phyloP scores from a whole-genome alignment of 108 stramenopile genomes.

The Cyclostephanos tholiformis region DNA sequence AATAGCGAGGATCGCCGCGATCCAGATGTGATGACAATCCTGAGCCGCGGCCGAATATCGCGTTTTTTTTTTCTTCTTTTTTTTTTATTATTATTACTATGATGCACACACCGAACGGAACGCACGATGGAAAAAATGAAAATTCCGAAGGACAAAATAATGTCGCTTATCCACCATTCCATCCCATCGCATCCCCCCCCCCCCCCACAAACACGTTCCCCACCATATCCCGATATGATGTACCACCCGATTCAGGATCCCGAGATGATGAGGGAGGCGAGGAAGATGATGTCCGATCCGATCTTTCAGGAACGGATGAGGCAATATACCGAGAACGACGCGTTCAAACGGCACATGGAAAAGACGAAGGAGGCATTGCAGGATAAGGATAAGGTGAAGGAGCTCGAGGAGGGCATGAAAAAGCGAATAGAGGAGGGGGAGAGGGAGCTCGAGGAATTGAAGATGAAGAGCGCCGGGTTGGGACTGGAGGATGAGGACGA shows the following conservation, averaged over 20 bases:
- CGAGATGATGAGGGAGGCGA: slow-evolving; percentile 86
- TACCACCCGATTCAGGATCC: no score
- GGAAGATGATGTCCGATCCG: slow-evolving; percentile 88
- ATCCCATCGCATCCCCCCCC: no score
- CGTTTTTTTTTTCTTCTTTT: no score
- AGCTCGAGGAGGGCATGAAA: slow-evolving; percentile 76
- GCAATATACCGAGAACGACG: slow-evolving; percentile 64
- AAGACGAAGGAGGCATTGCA: slow-evolving; percentile 68
- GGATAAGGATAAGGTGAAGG: slow-evolving; percentile 76
- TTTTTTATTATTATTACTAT: no score
- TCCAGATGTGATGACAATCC: no score
- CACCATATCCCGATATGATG: no score
- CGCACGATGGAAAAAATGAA: no score
- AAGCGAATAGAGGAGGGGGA: slow-evolving; percentile 65
- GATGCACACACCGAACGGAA: no score
- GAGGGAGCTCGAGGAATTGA: slow-evolving; percentile 58
- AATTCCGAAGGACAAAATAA: no score
- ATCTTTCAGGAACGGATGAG: slow-evolving; percentile 84
- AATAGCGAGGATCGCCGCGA: no score
- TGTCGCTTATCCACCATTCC: no score
- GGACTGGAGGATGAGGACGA: slow-evolving; percentile 22
- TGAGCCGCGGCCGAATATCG: no score
- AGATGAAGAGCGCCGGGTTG: slow-evolving; percentile 55
- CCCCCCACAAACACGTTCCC: slow-evolving; percentile 3
- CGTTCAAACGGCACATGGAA: slow-evolving; percentile 68